Evolutionary conservation across 2,329 filamentous ascomycete species (phyloP), one percentile per base, ranked within the genome.

Genomic region (Fusarium sp.): DNA sequence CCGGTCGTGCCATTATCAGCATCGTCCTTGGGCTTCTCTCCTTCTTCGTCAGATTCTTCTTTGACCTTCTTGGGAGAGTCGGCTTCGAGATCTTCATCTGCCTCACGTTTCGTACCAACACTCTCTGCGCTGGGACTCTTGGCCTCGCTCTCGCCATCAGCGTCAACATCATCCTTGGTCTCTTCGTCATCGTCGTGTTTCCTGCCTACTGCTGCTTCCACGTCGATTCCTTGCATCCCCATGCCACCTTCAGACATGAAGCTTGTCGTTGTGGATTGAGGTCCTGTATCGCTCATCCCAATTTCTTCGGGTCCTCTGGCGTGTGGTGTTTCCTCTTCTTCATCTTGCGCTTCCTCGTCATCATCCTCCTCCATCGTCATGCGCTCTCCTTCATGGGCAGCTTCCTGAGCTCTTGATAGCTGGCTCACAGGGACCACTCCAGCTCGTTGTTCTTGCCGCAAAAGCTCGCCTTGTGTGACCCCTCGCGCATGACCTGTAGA

Each of bases 401-500:
- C 63, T 24, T 79, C 75, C 56, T 82, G 83, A 44, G 76, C 79
- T 54, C 86, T 81, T 44, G 83, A 80, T 25, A 89, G 81, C 77
- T 91, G 90, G 61, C 84, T 87, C 34, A 90, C 86, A 25, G 93
- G 91, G 9, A 95, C 91, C 18, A 95, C 89, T 40, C 92, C 92
- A 2, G 92, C 91, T 76, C 92, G 89, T 80, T 97, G 94, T 79
- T 97, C 94, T 80, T 96, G 92, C n/a, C 94, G 86, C 25, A 97
- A 83, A 24, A 97, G 84, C 79, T 97, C 94, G 49, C 93, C 93
- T 80, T 97, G 94, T 1, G 92, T 94, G 55, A 94, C 87, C 30
- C 88, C 92, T 45, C 86, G 77, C 69, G 80, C 69, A 64, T 80
- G 79, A 2, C 80, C 80, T 65, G 85, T 85, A 10, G 87, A 89